phyloP scores from a whole-genome alignment of 305 asterid genomes.

The Fraxinus sp. region DNA sequence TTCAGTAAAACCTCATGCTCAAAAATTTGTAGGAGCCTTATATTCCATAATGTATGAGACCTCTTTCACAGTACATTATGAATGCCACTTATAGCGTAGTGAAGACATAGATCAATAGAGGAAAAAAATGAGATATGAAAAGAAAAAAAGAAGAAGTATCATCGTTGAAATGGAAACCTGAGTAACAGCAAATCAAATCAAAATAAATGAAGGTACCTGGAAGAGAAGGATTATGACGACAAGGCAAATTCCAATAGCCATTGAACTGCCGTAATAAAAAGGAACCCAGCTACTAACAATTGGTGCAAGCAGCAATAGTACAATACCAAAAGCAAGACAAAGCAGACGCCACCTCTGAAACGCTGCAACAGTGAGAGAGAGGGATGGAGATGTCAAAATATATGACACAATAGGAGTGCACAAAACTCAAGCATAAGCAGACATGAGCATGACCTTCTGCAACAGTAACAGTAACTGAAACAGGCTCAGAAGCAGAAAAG shows the following conservation, averaged over 20 bases:
- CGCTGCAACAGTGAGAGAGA: conserved; percentile 38
- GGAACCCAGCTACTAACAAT: conserved; percentile 90
- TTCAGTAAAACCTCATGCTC: background rate
- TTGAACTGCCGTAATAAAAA: conserved; percentile 87
- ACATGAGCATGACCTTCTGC: conserved; percentile 50
- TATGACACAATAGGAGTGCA: conserved; percentile 4
- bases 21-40: background rate
- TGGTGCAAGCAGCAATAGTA: conserved; percentile 70
- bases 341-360: conserved; percentile 71
- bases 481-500: conserved; percentile 40
- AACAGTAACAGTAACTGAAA: conserved; percentile 54
- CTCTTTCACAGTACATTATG: background rate
- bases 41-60: background rate
- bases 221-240: conserved; percentile 76
- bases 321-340: conserved; percentile 63
- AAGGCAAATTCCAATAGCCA: conserved; percentile 84
- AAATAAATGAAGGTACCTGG: conserved; percentile 54
- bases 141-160: background rate
- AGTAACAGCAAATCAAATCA: background rate
- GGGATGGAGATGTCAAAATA: background rate
- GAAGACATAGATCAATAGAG: background rate
- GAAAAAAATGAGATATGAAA: background rate
- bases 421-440: conserved; percentile 20
- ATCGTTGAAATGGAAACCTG: background rate
- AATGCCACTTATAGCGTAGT: background rate